Evolutionary conservation across 495 filamentous ascomycete species (phyloP), one percentile per base, ranked within the genome.

Genomic region (Melanomma pulvis-pyrius): DNA sequence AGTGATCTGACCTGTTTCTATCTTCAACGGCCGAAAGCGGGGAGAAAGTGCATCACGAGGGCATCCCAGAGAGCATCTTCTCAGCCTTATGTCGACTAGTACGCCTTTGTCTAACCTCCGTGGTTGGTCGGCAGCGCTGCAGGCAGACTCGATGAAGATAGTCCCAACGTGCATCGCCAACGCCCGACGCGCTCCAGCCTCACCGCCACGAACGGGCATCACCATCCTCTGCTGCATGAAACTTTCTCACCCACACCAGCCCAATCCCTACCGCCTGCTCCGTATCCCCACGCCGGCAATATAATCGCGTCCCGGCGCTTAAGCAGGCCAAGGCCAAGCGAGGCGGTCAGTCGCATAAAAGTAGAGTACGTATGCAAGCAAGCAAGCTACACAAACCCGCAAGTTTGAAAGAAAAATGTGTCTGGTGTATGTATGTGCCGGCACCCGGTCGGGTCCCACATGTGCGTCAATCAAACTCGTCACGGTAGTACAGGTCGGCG

Each of bases 401-500:
- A 36, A 36, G 13, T 36, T 6, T 13, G 9, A 6, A 44, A 7
- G 39, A 44, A n/a, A n/a, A n/a, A n/a, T n/a, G n/a, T n/a, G n/a
- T 44, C 2, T 44, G 4, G 39, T 44, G 39, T 12, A n/a, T n/a
- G n/a, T n/a, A n/a, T n/a, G n/a, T 6, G 5, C 39, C 39, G 39
- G 17, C 39, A 44, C 39, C 39, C 39, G 39, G 5, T 19, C 47
- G 8, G 9, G 47, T 50, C 47, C 47, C 21, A 19, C 6, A 36
- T 34, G 8, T 22, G 12, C 49, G 25, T 13, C 21, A 29, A 24
- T 19, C 9, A 50, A 19, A 24, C 21, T 19, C 21, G 21, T 25
- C 21, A 44, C 39, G 24, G 28, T 51, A 13, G 59, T 17, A 62
- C 59, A 53, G 17, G 59, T 62, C 59, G 59, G 59, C 59, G 59